Base-by-base conservation (phyloP, 2,329 filamentous ascomycete genomes). In the Arthrobotrys entomopaga region DNA sequence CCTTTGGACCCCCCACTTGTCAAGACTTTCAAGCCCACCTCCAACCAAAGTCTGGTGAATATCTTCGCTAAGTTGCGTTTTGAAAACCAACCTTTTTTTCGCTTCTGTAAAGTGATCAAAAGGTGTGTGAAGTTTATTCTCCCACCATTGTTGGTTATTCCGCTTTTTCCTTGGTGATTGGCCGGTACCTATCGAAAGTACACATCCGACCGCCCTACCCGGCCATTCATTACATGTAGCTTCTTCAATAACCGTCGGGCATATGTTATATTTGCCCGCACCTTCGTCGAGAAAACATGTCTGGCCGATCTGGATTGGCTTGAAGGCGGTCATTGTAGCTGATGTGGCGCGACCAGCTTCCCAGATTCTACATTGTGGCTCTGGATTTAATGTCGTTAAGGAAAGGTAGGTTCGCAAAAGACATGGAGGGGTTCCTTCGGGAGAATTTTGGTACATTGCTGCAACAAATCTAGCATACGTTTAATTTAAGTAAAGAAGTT, bases 201-300 rank as follows among this genome's bases (percentile, higher is more conserved):
- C 95, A 0, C 96, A 91, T 0, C 94, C 94, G 0, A 98, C 87
- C 59, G 97, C 93, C 34, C 95, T 87, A 0, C 93, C 94, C 0
- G 94, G 95, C 70, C 70, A 78, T 42, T 99, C 95, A 78, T 97
- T 98, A 43, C 92, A 85, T 0, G 91, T 88, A 1, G 94, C 94
- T 82, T 99, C 95, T 78, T 98, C 94, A 10, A 99, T 86, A 0
- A 92, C 87, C 76, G 91, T 87, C 0, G 93, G 91, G 0, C 93
- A 86, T 0, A 94, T 95, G 80, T 99, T 99, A 82, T 95, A 99
- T 75, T 90, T 93, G 3, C 95, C 95, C 0, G 87, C 86, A 0
- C 95, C 95, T 80, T 98, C 94, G 78, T 99, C 95, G 73, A 97
- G 90, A 80, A 99, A 99, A 8, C 93, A 86, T 0, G 93, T 94